Conservation (phyloP, 176 grass and related monocot species). For the Phyllostachys edulis region DNA sequence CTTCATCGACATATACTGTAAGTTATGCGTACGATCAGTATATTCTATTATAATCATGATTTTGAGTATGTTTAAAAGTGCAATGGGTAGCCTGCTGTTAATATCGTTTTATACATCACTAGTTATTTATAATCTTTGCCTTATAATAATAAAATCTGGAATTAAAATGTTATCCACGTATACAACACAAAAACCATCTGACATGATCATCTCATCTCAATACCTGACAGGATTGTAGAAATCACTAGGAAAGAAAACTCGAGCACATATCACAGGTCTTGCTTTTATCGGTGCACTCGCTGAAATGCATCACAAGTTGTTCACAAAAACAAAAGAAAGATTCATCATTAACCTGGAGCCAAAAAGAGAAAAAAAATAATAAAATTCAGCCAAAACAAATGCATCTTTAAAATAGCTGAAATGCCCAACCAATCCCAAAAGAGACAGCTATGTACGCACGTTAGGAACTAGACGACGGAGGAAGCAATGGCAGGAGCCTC, state of each 20-base stretch:
- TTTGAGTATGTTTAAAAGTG: too few relatives aligned
- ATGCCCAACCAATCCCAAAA: background rate
- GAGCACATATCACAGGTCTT: background rate
- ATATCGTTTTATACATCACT: too few relatives aligned
- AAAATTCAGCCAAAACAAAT: constrained; percentile 15
- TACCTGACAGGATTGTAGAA: background rate
- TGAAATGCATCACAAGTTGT: background rate
- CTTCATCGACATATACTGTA: too few relatives aligned
- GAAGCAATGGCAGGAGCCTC: background rate
- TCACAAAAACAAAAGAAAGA: background rate
- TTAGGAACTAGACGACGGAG: background rate
- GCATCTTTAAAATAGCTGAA: background rate
- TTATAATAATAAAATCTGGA: too few relatives aligned
- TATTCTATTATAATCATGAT: too few relatives aligned
- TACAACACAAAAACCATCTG: too few relatives aligned
- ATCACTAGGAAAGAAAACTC: background rate
- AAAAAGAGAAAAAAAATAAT: background rate
- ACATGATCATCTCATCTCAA: too few relatives aligned
- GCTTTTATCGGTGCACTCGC: background rate
- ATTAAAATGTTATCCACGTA: too few relatives aligned
- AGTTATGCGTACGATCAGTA: too few relatives aligned
- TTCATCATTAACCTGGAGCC: background rate
- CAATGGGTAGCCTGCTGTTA: too few relatives aligned
- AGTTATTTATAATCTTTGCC: too few relatives aligned
- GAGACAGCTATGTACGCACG: background rate